A percentile compares a stretch with the other conserved stretches of the same genome.
Evolutionary conservation across 2,329 filamentous ascomycete species (phyloP).

Genomic region (Penicillium italicum): DNA sequence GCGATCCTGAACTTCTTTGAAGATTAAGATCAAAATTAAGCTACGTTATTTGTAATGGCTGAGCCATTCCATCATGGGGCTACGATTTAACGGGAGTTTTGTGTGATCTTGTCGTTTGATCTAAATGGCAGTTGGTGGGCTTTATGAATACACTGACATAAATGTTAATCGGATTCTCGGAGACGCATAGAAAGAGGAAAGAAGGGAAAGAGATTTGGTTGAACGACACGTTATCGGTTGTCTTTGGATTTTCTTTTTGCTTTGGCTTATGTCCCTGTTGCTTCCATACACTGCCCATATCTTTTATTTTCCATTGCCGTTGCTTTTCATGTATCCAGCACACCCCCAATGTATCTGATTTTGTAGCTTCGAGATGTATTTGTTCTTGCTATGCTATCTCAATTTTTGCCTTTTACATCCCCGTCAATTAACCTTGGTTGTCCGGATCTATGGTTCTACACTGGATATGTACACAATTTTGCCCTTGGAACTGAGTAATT

Average conservation of each 20-base stretch:
- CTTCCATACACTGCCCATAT: background rate
- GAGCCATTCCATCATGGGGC: background rate
- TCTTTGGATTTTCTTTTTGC: background rate
- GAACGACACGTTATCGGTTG: background rate
- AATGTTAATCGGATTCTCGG: background rate
- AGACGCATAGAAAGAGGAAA: constrained; percentile 8
- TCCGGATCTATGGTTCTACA: background rate
- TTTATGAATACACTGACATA: background rate
- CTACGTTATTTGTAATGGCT: background rate
- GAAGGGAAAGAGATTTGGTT: background rate
- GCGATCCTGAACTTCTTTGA: constrained; percentile 91
- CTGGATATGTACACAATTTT: background rate
- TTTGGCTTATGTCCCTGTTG: background rate
- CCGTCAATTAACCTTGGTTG: background rate
- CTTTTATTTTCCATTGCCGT: background rate
- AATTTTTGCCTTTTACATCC: background rate
- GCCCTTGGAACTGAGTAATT: background rate
- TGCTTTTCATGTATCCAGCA: constrained; percentile 1
- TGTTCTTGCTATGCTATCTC: background rate
- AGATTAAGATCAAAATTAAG: constrained; percentile 50
- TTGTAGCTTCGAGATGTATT: background rate
- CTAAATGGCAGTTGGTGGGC: background rate
- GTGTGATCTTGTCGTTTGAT: background rate
- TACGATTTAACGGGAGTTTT: constrained; percentile 11
- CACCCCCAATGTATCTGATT: background rate